Conservation (phyloP, 768 basidiomycete genomes). For the Galerina marginata region DNA sequence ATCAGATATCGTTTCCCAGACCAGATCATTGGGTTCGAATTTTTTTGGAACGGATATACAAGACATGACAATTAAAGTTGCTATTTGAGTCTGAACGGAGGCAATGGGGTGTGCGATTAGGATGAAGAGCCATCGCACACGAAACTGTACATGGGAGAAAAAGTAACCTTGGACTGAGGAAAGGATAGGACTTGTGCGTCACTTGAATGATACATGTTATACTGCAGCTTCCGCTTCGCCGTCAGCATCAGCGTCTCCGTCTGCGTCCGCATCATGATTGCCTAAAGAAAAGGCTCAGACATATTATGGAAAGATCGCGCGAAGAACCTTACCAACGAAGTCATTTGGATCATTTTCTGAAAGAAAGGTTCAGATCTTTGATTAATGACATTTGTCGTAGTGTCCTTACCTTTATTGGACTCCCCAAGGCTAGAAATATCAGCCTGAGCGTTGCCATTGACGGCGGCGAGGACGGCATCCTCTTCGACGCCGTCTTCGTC, state of each 20-base stretch:
- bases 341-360: slow-evolving; percentile 23
- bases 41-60: no score
- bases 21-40: no score
- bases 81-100: no score
- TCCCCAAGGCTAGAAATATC: slow-evolving; percentile 21
- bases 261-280: slow-evolving; percentile 17
- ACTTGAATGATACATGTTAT: no score
- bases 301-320: background rate
- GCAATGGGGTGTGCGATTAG: no score
- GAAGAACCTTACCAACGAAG: background rate
- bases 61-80: no score
- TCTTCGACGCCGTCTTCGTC: slow-evolving; percentile 16
- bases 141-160: no score
- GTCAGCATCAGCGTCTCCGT: slow-evolving; percentile 25
- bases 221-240: slow-evolving; percentile 9
- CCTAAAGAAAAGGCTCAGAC: background rate
- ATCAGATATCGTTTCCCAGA: no score
- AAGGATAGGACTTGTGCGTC: background rate
- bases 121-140: no score
- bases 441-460: slow-evolving; percentile 10
- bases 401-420: slow-evolving; percentile 21
- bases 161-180: background rate
- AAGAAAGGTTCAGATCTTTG: background rate
- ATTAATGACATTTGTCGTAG: background rate
- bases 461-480: slow-evolving; percentile 18